These are phyloP conservation scores for Rhodamnia argentea DNA, from an alignment of 345 rosid species.

Conservation along the genomic window DNA sequence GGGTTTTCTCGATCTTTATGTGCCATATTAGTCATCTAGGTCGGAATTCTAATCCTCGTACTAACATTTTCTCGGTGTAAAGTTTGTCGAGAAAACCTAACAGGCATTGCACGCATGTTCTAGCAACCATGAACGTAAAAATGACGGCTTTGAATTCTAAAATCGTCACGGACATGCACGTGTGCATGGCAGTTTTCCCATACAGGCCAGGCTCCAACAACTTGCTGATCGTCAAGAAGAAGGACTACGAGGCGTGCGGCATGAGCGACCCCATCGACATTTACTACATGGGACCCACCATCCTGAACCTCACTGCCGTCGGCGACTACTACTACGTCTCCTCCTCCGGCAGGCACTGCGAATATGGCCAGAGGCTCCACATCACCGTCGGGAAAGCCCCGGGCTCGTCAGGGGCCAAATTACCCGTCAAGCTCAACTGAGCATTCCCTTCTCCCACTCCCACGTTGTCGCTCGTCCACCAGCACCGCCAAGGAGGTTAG, in stretches of 20 bases:
- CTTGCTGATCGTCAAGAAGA: neutral
- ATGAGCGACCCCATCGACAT: neutral
- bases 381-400: neutral
- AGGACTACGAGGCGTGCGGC: conserved; percentile 1
- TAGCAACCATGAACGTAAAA: neutral
- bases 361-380: conserved; percentile 13
- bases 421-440: neutral
- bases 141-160: neutral
- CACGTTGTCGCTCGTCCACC: neutral
- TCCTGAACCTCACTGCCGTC: neutral
- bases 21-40: neutral
- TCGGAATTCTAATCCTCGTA: neutral
- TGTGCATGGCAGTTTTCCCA: conserved; percentile 4
- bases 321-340: conserved; percentile 9
- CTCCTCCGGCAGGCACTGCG: conserved; percentile 9
- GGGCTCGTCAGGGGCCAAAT: neutral
- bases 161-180: neutral
- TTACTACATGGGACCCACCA: neutral
- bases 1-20: neutral
- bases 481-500: neutral
- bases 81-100: neutral
- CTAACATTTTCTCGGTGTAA: neutral
- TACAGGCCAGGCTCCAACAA: conserved; percentile 6
- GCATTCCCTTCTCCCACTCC: neutral
- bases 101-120: neutral